These are phyloP conservation scores for Vigna trinervia DNA, from an alignment of 306 rosid genomes.

Conservation along the genomic window DNA sequence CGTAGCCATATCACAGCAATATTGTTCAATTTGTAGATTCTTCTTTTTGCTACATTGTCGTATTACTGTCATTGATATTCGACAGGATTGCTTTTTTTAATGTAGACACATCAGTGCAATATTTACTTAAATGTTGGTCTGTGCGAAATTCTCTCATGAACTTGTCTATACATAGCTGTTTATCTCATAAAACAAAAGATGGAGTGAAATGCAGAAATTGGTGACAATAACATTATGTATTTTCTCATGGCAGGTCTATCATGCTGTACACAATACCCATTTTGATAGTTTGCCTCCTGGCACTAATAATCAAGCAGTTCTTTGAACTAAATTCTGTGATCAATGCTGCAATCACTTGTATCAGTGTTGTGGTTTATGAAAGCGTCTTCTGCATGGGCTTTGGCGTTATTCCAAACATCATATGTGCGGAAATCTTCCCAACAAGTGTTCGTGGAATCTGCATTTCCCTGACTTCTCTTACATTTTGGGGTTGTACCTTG, in stretches of 20 bases:
- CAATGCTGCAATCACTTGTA: conserved; percentile 57
- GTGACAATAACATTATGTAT: conserved; percentile 29
- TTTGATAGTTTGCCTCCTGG: conserved; percentile 60
- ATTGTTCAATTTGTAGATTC: conserved; percentile 10
- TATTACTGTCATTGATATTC: background rate
- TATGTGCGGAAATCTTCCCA: conserved; percentile 78
- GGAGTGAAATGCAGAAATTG: conserved; percentile 10
- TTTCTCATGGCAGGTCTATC: conserved; percentile 58
- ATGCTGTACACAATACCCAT: conserved; percentile 68
- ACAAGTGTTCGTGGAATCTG: conserved; percentile 72
- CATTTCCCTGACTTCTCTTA: conserved; percentile 68
- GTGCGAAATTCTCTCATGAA: background rate
- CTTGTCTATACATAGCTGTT: conserved; percentile 8
- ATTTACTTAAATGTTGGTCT: conserved; percentile 3
- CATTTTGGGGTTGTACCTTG: conserved; percentile 70
- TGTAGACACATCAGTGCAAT: background rate
- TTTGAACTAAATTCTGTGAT: conserved; percentile 49
- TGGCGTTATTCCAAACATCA: conserved; percentile 69
- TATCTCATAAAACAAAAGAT: conserved; percentile 11
- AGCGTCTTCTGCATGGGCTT: conserved; percentile 75
- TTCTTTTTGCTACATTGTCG: background rate
- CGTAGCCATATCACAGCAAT: background rate
- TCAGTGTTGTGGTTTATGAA: conserved; percentile 58
- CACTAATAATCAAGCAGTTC: conserved; percentile 53
- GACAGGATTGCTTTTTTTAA: background rate